These are phyloP conservation scores for Pyronema omphalodes DNA, from an alignment of 495 filamentous ascomycete species.

Conservation along the genomic window DNA sequence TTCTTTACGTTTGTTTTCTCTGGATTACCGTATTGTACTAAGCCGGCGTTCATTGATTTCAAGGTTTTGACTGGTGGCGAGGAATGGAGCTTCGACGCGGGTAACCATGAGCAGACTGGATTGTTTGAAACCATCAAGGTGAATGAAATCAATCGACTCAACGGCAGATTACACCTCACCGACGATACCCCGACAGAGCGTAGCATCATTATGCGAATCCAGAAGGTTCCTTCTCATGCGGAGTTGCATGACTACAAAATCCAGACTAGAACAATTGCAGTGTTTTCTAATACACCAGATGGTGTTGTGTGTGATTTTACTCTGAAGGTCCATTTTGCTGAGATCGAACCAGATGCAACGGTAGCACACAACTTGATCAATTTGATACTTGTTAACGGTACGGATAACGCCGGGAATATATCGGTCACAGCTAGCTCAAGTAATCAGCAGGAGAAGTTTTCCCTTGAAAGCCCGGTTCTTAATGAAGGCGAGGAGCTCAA, in stretches of 20 bases:
- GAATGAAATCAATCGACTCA: neutral
- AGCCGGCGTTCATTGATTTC: slow-evolving; percentile 16
- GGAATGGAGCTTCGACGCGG: slow-evolving; percentile 15
- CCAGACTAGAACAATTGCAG: neutral
- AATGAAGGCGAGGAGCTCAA: slow-evolving; percentile 1
- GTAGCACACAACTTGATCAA: neutral
- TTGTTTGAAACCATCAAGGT: neutral
- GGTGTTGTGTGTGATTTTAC: neutral
- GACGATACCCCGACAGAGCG: neutral
- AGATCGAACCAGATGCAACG: neutral
- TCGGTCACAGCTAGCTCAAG: neutral
- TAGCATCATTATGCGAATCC: neutral
- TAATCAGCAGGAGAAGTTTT: neutral
- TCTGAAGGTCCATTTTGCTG: slow-evolving; percentile 1
- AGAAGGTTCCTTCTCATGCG: neutral
- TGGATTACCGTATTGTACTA: slow-evolving; percentile 14
- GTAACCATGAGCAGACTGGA: neutral
- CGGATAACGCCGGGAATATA: neutral
- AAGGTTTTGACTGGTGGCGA: slow-evolving; percentile 6
- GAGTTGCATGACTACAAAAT: slow-evolving; percentile 3
- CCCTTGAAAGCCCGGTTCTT: neutral
- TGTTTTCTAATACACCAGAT: slow-evolving; percentile 1
- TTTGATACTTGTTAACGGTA: slow-evolving; percentile 1
- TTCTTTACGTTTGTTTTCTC: slow-evolving; percentile 20
- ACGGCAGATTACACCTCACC: neutral